These are phyloP conservation scores for Camelina sativa DNA, from an alignment of 345 rosid genomes.

Conservation along the genomic window DNA sequence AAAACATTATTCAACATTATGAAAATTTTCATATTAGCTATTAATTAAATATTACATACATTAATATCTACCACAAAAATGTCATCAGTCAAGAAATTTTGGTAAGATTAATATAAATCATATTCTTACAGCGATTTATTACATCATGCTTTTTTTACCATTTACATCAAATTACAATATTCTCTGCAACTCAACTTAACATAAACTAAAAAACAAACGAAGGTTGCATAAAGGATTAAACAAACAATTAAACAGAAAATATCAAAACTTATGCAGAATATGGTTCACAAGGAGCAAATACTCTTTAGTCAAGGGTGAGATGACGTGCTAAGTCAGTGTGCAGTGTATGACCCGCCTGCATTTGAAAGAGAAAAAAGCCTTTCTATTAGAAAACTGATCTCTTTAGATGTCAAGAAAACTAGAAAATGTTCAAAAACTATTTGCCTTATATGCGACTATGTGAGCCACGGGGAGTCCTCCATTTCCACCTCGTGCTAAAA, in stretches of 20 bases:
- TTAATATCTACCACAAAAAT: no score
- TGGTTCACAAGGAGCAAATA: constrained; percentile 11
- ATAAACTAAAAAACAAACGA: no score
- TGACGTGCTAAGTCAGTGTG: constrained; percentile 36
- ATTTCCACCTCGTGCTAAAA: constrained; percentile 65
- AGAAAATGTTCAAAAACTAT: neutral
- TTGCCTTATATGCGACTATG: constrained; percentile 73
- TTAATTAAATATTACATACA: no score
- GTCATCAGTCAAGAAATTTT: no score
- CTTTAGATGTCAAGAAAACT: constrained; percentile 8
- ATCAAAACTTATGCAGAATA: neutral
- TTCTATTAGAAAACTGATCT: neutral
- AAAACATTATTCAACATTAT: no score
- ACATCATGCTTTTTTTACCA: no score
- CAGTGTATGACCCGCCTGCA: constrained; percentile 41
- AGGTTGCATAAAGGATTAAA: no score
- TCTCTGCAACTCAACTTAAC: no score
- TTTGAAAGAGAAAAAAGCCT: neutral
- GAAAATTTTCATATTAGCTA: no score
- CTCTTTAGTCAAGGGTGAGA: constrained; percentile 36
- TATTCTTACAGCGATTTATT: no score
- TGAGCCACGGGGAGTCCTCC: constrained; percentile 90
- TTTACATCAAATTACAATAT: no score
- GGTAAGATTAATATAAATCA: no score
- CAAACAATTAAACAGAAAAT: neutral